phyloP scores from a whole-genome alignment of 179 eudicot species.

The Silene noctiflora region DNA sequence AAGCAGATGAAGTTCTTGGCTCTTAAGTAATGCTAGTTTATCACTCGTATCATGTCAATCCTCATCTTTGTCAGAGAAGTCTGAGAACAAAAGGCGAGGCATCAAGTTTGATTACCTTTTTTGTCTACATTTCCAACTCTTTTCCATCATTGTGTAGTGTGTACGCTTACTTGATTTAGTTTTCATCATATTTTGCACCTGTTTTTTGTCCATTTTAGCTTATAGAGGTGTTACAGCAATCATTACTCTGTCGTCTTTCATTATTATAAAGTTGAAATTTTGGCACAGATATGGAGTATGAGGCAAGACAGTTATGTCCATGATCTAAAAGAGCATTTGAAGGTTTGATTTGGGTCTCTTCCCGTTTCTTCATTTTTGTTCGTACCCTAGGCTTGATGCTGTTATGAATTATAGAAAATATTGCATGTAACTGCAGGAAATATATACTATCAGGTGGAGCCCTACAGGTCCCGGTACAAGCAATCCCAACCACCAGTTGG shows the following conservation, averaged over 20 bases:
- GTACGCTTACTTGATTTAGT: not conserved
- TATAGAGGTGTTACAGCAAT: not conserved
- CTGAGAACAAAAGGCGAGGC: not conserved
- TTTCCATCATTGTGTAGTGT: not conserved
- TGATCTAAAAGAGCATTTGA: slow-evolving; percentile 80
- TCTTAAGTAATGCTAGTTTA: not conserved
- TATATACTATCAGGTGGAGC: slow-evolving; percentile 96
- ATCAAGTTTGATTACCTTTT: not conserved
- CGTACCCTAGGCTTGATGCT: not conserved
- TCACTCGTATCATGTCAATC: not conserved
- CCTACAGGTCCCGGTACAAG: slow-evolving; percentile 87
- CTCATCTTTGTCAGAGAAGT: not conserved
- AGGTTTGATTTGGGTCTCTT: slow-evolving; percentile 40
- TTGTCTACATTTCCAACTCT: not conserved
- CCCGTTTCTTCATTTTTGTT: not conserved
- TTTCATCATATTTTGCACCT: not conserved
- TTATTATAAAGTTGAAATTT: slow-evolving; percentile 13
- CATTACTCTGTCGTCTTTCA: not conserved
- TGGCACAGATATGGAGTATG: slow-evolving; percentile 82
- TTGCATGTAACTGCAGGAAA: slow-evolving; percentile 48
- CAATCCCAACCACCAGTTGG: slow-evolving; percentile 83
- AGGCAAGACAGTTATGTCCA: slow-evolving; percentile 70
- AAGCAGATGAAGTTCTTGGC: not conserved
- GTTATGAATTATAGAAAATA: not conserved
- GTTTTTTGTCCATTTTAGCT: not conserved